Percentiles rank a stretch among this genome's conserved stretches.
Conservation (phyloP, 768 basidiomycete species). For the Floccularia luteovirens region DNA sequence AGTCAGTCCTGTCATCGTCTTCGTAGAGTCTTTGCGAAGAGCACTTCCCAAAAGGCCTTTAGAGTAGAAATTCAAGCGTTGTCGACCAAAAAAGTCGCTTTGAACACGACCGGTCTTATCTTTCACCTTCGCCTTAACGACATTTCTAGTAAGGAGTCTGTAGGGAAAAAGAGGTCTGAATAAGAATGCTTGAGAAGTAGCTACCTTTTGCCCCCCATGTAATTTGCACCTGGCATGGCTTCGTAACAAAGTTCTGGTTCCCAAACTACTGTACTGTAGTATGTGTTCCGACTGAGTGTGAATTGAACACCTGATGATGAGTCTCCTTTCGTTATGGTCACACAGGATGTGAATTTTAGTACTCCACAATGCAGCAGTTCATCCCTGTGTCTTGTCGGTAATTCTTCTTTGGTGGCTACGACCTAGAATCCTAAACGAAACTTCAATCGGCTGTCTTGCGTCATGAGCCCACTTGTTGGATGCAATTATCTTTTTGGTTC, state of each 20-base stretch:
- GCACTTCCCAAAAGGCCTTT: slow-evolving; percentile 22
- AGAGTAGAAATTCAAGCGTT: slow-evolving; percentile 46
- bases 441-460: too few species aligned
- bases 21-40: slow-evolving; percentile 2
- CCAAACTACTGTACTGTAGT: too few species aligned
- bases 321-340: too few species aligned
- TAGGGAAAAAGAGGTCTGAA: not conserved
- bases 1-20: not conserved
- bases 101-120: slow-evolving; percentile 49
- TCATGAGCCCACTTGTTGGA: too few species aligned
- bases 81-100: slow-evolving; percentile 53
- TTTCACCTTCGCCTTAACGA: slow-evolving; percentile 47
- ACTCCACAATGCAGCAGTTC: too few species aligned
- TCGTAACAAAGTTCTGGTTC: not conserved
- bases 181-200: slow-evolving; percentile 3
- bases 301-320: too few species aligned
- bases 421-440: too few species aligned
- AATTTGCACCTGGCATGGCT: slow-evolving; percentile 61
- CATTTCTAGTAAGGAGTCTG: slow-evolving; percentile 34
- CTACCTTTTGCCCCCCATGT: slow-evolving; percentile 70
- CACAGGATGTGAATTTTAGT: too few species aligned
- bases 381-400: too few species aligned
- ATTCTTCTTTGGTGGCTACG: too few species aligned
- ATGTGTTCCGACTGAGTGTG: too few species aligned
- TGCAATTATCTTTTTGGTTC: too few species aligned